A percentile compares a stretch with the other conserved stretches of the same genome.
phyloP scores from a whole-genome alignment of 345 rosid species.

The Durio zibethinus region DNA sequence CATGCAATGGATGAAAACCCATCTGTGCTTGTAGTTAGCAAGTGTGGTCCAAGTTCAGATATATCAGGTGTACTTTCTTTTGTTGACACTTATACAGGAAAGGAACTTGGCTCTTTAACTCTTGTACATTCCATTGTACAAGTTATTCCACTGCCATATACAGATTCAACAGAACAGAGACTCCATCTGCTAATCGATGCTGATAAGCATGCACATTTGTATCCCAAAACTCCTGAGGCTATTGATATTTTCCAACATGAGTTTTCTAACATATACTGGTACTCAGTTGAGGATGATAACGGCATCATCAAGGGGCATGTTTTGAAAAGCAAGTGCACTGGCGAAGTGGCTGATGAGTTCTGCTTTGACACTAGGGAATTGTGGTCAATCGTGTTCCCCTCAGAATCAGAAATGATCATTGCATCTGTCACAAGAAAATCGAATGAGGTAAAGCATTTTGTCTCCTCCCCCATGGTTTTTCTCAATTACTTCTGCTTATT shows the following conservation, averaged over 20 bases:
- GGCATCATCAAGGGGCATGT: constrained; percentile 79
- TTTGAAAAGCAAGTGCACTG: constrained; percentile 54
- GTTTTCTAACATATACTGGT: constrained; percentile 82
- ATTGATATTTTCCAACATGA: constrained; percentile 56
- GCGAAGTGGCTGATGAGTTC: constrained; percentile 60
- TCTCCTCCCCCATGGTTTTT: neutral
- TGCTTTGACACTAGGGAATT: constrained; percentile 72
- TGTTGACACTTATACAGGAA: constrained; percentile 83
- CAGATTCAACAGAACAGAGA: constrained; percentile 86
- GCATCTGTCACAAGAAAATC: constrained; percentile 61
- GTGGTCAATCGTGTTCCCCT: constrained; percentile 92
- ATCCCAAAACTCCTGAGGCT: constrained; percentile 81
- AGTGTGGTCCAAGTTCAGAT: constrained; percentile 54
- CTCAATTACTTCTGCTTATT: neutral
- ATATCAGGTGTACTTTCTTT: constrained; percentile 72
- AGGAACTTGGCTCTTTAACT: constrained; percentile 54
- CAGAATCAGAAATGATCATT: constrained; percentile 83
- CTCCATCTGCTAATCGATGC: constrained; percentile 80
- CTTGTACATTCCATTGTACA: constrained; percentile 71
- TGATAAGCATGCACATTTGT: constrained; percentile 61
- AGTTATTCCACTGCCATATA: constrained; percentile 78
- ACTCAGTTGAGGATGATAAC: constrained; percentile 63
- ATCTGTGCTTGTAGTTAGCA: constrained; percentile 79
- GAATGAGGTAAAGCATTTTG: constrained; percentile 60
- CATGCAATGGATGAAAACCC: constrained; percentile 96